Base-by-base conservation (phyloP, 2,329 filamentous ascomycete species). In the Capronia epimyces region DNA sequence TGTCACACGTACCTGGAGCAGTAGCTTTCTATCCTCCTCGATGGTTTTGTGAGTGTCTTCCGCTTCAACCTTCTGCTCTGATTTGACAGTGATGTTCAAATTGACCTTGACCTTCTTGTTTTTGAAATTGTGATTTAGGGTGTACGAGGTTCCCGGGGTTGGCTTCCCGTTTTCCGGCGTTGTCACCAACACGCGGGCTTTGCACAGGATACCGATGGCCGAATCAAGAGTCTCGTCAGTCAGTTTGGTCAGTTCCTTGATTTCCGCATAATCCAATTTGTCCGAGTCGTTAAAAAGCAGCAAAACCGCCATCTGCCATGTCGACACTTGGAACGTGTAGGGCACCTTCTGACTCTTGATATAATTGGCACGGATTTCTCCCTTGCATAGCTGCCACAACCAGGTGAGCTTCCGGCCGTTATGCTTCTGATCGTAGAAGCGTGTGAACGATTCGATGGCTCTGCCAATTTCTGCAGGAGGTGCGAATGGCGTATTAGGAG, bases 31-130 rank as follows among this genome's bases (percentile, higher is more conserved):
- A 69, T 98, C 93, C 71, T 98, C 93, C 74, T 98, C 93, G 62
- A 98, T 96, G 2, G 89, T 97, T 81, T 98, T 98, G 76, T 97
- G 95, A 5, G 93, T 98, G 67, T 98, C 93, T 56, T 89, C 90
- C 59, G 89, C 86, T 69, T 98, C 93, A 58, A 93, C 87, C 78
- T 96, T 97, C 66, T 91, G 85, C 72, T 98, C 94, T 27, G 89
- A 87, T 73, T 95, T 91, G 72, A 95, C 90, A 50, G 84, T 86
- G 48, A 97, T 84, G 69, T 98, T 98, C 47, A 98, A 76, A 66
- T 98, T 98, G 63, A 97, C 84, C 65, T 95, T 89, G 62, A 96
- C 84, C 77, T 97, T 98, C 79, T 98, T 98, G 75, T 84, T 89
- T 79, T 95, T 96, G 77, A 97, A 97, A 66, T 90, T 87, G 60